Evolutionary conservation across 768 basidiomycete species (phyloP).

Genomic region (Tulasnella sp.): DNA sequence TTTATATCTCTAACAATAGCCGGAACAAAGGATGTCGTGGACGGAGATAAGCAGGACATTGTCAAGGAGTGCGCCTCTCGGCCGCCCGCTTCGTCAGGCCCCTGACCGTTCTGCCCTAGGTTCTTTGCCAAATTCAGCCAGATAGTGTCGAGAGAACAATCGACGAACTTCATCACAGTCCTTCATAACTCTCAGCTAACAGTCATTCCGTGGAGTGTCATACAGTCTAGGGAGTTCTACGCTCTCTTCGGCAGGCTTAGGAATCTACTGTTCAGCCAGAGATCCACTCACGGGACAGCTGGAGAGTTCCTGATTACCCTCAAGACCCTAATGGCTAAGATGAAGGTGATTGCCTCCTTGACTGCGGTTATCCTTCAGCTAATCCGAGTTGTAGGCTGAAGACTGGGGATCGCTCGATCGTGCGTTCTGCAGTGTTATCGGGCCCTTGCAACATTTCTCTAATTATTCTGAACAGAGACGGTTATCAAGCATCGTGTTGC

Average conservation of each 20-base stretch:
- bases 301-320: conserved; percentile 60
- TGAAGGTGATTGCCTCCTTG: conserved; percentile 52
- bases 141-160: conserved; percentile 66
- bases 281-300: conserved; percentile 54
- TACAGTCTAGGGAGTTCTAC: conserved; percentile 65
- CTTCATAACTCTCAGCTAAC: conserved; percentile 59
- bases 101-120: conserved; percentile 42
- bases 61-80: conserved; percentile 54
- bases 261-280: conserved; percentile 53
- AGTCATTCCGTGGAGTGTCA: conserved; percentile 71
- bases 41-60: conserved; percentile 63
- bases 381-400: conserved; percentile 6
- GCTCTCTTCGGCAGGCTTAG: conserved; percentile 56
- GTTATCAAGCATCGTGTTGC: conserved; percentile 45
- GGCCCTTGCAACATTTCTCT: conserved; percentile 39
- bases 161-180: conserved; percentile 62
- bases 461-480: conserved; percentile 48
- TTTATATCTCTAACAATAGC: background rate
- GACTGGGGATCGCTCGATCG: conserved; percentile 69
- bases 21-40: conserved; percentile 60
- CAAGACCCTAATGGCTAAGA: conserved; percentile 68
- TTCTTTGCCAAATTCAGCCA: conserved; percentile 61
- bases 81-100: background rate
- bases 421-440: conserved; percentile 43
- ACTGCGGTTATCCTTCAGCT: background rate